A percentile compares a stretch with the other conserved stretches of the same genome.
Conservation (phyloP, 2,329 filamentous ascomycete species). For the Beauveria brongniartii region DNA sequence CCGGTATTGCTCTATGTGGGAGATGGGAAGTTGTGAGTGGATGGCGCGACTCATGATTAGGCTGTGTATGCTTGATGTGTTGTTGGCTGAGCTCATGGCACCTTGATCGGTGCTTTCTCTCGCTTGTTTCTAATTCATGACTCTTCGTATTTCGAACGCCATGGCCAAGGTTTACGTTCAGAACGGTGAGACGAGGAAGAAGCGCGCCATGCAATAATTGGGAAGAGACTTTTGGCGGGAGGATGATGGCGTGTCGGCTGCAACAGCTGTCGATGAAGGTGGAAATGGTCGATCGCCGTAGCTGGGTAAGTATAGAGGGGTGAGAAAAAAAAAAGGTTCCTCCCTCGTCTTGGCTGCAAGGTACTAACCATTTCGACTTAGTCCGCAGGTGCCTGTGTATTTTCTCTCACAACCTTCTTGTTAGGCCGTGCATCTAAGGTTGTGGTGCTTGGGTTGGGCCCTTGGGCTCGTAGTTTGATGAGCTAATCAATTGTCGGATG, state of each 20-base stretch:
- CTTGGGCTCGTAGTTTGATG: no score
- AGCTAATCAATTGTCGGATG: no score
- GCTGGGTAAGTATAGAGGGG: neutral
- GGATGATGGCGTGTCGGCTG: neutral
- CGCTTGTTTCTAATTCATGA: neutral
- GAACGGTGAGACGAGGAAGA: neutral
- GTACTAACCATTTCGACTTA: neutral
- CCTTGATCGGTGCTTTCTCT: neutral
- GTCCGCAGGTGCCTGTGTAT: neutral
- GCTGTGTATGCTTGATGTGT: neutral
- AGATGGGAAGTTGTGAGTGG: neutral
- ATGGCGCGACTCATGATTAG: neutral
- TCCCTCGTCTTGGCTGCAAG: neutral
- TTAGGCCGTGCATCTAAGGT: no score
- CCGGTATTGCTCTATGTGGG: neutral
- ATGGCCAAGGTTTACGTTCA: neutral
- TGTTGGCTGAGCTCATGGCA: neutral
- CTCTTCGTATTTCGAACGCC: neutral
- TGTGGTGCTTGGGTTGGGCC: no score
- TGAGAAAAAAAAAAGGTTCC: neutral
- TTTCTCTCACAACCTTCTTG: no score
- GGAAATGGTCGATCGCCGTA: slow-evolving; percentile 9
- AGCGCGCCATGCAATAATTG: neutral
- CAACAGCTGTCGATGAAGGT: slow-evolving; percentile 6
- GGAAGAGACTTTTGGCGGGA: neutral